A percentile compares a stretch with the other conserved stretches of the same genome.
These are phyloP conservation scores for Saccharomycopsis schoenii DNA, from an alignment of 805 yeast genomes.

Conservation along the genomic window DNA sequence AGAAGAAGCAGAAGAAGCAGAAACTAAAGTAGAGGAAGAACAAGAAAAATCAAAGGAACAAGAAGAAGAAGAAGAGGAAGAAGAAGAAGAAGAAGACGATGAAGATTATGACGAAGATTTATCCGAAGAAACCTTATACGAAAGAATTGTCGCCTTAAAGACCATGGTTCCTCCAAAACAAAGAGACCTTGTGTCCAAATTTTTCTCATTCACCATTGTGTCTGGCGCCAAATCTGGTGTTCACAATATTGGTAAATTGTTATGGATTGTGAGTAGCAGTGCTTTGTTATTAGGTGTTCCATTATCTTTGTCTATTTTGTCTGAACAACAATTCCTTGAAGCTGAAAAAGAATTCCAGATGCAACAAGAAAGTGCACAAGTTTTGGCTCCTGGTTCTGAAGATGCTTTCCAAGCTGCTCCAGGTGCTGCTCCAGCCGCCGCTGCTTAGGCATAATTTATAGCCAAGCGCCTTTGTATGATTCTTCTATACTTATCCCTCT, in stretches of 20 bases:
- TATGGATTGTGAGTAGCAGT: conserved; percentile 82
- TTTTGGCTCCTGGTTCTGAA: conserved; percentile 58
- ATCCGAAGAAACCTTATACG: conserved; percentile 73
- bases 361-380: conserved; percentile 69
- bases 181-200: conserved; percentile 40
- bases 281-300: conserved; percentile 88
- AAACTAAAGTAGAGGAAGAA: conserved; percentile 27
- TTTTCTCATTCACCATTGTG: conserved; percentile 26
- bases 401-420: conserved; percentile 11
- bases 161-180: conserved; percentile 87
- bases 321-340: conserved; percentile 90
- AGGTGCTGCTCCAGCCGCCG: background rate
- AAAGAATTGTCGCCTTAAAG: conserved; percentile 83
- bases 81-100: conserved; percentile 38
- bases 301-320: conserved; percentile 74
- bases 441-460: background rate
- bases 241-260: conserved; percentile 57
- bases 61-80: conserved; percentile 30
- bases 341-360: conserved; percentile 85
- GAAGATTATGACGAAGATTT: conserved; percentile 62
- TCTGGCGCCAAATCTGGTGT: conserved; percentile 38
- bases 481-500: background rate
- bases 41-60: conserved; percentile 31
- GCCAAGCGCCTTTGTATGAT: no score
- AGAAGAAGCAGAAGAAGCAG: conserved; percentile 28